Conservation (phyloP, 495 filamentous ascomycete genomes). For the Mytilinidion resinicola region DNA sequence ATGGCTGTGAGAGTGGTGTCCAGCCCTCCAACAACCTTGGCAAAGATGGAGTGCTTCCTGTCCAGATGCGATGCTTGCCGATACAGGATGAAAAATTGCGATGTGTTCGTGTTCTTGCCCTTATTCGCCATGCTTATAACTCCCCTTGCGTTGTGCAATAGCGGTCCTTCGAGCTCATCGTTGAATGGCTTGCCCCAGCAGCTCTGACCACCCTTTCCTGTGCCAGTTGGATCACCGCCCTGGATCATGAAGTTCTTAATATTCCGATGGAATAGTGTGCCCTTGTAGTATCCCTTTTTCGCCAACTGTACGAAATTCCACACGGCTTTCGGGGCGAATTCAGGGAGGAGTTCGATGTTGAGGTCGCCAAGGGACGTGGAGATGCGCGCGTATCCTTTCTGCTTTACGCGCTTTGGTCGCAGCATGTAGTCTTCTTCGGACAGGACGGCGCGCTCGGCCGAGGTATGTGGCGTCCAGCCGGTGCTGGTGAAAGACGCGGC, state of each 20-base stretch:
- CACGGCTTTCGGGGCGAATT: slow-evolving; percentile 83
- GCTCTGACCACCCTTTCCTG: slow-evolving; percentile 77
- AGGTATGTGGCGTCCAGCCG: slow-evolving; percentile 85
- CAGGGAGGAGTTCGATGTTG: slow-evolving; percentile 84
- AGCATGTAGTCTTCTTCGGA: slow-evolving; percentile 96
- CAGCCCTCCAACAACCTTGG: slow-evolving; percentile 68
- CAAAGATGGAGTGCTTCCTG: slow-evolving; percentile 95
- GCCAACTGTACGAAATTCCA: slow-evolving; percentile 93
- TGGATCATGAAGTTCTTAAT: slow-evolving; percentile 98
- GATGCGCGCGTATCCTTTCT: slow-evolving; percentile 85
- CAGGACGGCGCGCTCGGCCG: slow-evolving; percentile 72
- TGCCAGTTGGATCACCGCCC: slow-evolving; percentile 89
- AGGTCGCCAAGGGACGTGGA: slow-evolving; percentile 74
- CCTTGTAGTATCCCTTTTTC: slow-evolving; percentile 83
- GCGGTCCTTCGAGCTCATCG: slow-evolving; percentile 86
- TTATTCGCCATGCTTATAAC: slow-evolving; percentile 81
- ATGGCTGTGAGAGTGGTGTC: slow-evolving; percentile 62
- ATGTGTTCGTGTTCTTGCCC: slow-evolving; percentile 92
- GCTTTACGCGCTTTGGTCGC: slow-evolving; percentile 77
- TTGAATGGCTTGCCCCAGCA: slow-evolving; percentile 88
- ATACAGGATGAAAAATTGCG: slow-evolving; percentile 94
- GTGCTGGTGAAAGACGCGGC: slow-evolving; percentile 94
- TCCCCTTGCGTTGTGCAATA: slow-evolving; percentile 71
- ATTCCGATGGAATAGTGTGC: slow-evolving; percentile 79
- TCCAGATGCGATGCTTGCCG: slow-evolving; percentile 76